Evolutionary conservation across 805 yeast species (phyloP).

Genomic region (Henningerozyma blattae): DNA sequence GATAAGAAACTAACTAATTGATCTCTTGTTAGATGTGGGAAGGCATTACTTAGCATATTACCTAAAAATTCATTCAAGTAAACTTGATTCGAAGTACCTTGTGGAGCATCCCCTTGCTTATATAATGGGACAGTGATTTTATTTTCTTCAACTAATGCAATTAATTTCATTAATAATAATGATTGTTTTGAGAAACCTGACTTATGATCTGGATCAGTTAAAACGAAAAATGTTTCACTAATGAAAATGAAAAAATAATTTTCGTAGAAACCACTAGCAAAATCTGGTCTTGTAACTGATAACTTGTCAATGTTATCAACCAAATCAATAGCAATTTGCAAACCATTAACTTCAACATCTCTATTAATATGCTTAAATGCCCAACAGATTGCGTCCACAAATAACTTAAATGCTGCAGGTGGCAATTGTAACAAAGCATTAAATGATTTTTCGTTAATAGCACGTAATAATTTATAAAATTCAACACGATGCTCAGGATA

Average conservation of each 20-base stretch:
- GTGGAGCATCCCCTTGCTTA: conserved; percentile 67
- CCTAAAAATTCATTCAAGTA: conserved; percentile 74
- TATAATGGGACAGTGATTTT: conserved; percentile 71
- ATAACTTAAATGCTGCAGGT: conserved; percentile 81
- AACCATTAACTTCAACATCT: conserved; percentile 89
- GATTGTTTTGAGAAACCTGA: conserved; percentile 89
- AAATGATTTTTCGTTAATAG: conserved; percentile 76
- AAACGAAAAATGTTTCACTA: conserved; percentile 83
- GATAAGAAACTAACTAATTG: conserved; percentile 74
- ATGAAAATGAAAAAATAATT: conserved; percentile 81
- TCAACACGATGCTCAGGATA: conserved; percentile 97
- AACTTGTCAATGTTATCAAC: conserved; percentile 73
- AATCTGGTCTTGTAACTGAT: conserved; percentile 39
- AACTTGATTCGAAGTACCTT: conserved; percentile 70
- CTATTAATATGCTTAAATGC: conserved; percentile 96
- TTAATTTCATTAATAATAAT: conserved; percentile 68
- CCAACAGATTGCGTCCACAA: conserved; percentile 93
- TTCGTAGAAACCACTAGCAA: conserved; percentile 77
- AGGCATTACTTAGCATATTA: conserved; percentile 74
- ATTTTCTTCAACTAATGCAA: conserved; percentile 69
- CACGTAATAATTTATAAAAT: conserved; percentile 80
- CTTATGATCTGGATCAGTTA: conserved; percentile 95
- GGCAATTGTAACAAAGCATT: conserved; percentile 79
- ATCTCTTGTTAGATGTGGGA: conserved; percentile 76
- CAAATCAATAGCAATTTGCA: conserved; percentile 71